Base-by-base conservation (phyloP, 139 green algal species). In the Picochlorum sp. region DNA sequence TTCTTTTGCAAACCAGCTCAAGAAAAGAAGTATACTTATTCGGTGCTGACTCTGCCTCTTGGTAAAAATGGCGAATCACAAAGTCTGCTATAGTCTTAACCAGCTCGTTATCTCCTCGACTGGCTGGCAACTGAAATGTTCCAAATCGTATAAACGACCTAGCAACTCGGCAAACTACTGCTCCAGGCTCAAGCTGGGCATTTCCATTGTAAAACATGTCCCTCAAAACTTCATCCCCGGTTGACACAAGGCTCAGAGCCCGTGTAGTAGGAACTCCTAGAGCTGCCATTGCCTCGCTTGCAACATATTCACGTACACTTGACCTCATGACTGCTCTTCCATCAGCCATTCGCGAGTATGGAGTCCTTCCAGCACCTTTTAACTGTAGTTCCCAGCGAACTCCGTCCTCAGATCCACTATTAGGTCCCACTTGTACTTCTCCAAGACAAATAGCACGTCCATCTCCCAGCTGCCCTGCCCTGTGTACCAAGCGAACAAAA, bases 361-460 rank as follows among this genome's bases (percentile, higher is more conserved):
- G 90, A n/a, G 90, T 97, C 50, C 69, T 79, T n/a, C 90, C 90
- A 0, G 86, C 90, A 24, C 90, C 90, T 73, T 91, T 97, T n/a
- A 97, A 78, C 80, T 97, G 90, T 57, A 97, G 61, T 78, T 97
- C 90, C 82, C 82, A 96, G 16, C 73, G 67, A n/a, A n/a, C n/a
- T n/a, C n/a, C n/a, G n/a, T n/a, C n/a, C 43, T 76, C 30, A 7
- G 16, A 2, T 6, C 79, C 78, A 30, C 44, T 25, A 3, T 47
- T 14, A 1, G 22, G 41, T 41, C 70, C 76, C 25, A 72, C 67
- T 10, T 16, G 18, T 10, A 83, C 61, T 68, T 94, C 80, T 0
- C 85, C 87, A 43, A 94, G 61, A 4, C 64, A 89, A 62, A 96
- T 94, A 16, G 84, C 88, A 0, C 87, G 65, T 0, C 88, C 88